These are phyloP conservation scores for Phytophthora fragariae DNA, from an alignment of 352 stramenopile species.

Conservation along the genomic window DNA sequence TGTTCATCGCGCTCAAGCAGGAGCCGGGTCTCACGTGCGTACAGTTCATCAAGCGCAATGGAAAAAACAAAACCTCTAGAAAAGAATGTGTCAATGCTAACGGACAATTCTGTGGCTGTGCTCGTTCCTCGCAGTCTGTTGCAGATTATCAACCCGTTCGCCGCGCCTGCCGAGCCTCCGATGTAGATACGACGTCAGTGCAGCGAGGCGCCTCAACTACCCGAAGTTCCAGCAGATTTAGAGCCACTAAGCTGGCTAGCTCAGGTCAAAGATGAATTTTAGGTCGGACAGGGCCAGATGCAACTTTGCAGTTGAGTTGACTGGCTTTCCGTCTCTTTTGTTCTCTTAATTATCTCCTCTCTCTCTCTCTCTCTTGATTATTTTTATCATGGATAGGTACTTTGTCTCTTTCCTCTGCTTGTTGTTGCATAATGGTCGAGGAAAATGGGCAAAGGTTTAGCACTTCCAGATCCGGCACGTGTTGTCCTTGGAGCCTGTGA, in stretches of 20 bases:
- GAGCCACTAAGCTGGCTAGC: background rate
- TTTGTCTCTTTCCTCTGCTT: conserved; percentile 2
- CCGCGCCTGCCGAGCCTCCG: conserved; percentile 60
- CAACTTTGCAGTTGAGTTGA: conserved; percentile 1
- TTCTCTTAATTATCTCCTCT: conserved; percentile 22
- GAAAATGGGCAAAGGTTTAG: conserved; percentile 32
- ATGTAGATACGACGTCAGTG: conserved; percentile 42
- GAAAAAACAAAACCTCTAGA: conserved; percentile 5
- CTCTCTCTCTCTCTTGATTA: conserved; percentile 5
- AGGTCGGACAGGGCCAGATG: conserved; percentile 10
- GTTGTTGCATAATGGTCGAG: background rate
- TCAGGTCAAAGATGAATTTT: conserved; percentile 25
- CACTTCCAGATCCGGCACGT: conserved; percentile 89
- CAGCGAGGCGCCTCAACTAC: background rate
- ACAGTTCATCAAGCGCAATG: background rate
- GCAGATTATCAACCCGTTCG: conserved; percentile 82
- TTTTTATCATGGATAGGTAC: conserved; percentile 10
- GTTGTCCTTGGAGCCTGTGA: conserved; percentile 83
- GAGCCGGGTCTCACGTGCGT: conserved; percentile 78
- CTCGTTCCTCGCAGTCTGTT: conserved; percentile 47
- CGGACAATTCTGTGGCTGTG: conserved; percentile 8
- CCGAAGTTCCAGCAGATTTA: conserved; percentile 1
- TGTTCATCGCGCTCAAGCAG: conserved; percentile 85
- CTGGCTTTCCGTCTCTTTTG: conserved; percentile 20
- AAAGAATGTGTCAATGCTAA: conserved; percentile 15